Conservation (phyloP, 192 early-diverging fungal species). For the Tieghemiomyces parasiticus region DNA sequence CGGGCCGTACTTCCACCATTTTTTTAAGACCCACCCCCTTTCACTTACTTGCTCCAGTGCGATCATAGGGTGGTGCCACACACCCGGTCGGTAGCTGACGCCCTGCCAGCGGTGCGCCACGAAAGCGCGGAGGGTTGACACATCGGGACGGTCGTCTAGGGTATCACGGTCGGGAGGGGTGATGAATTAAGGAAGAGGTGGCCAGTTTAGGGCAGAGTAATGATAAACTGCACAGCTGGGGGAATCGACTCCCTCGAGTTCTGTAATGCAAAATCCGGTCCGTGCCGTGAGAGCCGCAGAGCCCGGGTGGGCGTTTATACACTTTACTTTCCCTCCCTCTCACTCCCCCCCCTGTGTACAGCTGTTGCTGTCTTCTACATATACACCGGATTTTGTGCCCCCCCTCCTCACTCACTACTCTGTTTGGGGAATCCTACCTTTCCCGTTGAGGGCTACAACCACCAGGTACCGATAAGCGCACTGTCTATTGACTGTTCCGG, state of each 20-base stretch:
- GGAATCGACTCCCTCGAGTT: neutral
- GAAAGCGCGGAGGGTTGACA: conserved; percentile 58
- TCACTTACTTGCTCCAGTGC: conserved; percentile 31
- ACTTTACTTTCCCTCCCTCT: neutral
- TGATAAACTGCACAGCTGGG: neutral
- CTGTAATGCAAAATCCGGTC: neutral
- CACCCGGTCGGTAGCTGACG: conserved; percentile 63
- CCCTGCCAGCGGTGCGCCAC: conserved; percentile 54
- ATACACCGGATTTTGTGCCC: neutral
- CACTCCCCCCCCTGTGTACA: neutral
- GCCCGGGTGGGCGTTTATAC: neutral
- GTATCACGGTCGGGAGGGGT: neutral
- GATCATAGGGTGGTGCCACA: conserved; percentile 90
- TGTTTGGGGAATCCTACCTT: conserved; percentile 17
- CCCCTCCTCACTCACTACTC: neutral
- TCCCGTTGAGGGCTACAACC: conserved; percentile 61
- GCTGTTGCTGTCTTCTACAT: neutral
- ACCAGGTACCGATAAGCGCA: conserved; percentile 50
- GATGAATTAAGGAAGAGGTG: neutral
- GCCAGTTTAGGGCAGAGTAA: neutral
- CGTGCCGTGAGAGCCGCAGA: neutral
- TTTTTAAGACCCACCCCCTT: neutral
- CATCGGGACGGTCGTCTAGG: conserved; percentile 51
- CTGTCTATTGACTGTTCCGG: conserved; percentile 16
- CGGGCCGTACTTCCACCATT: neutral